These are phyloP conservation scores for Glutinoglossum americanum DNA, from an alignment of 495 filamentous ascomycete genomes.

Conservation along the genomic window DNA sequence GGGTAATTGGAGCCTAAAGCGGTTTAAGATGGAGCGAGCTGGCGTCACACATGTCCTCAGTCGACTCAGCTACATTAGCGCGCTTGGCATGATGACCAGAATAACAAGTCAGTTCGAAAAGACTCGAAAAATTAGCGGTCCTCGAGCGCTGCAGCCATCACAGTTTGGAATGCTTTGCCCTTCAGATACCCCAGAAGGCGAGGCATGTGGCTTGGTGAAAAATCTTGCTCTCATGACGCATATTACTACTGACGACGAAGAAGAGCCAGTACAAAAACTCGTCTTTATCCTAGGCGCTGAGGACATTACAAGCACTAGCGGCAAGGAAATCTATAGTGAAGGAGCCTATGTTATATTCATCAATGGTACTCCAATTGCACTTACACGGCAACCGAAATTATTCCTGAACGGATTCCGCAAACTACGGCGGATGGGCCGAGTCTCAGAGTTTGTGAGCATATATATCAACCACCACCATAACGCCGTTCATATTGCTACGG, in stretches of 20 bases:
- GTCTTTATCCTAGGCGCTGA: constrained; percentile 62
- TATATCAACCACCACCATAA: constrained; percentile 82
- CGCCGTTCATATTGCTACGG: constrained; percentile 85
- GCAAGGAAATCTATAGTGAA: constrained; percentile 58
- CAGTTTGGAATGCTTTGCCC: constrained; percentile 96
- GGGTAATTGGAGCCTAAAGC: constrained; percentile 91
- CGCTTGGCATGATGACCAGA: constrained; percentile 99
- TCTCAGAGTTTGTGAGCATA: constrained; percentile 88
- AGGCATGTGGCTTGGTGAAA: constrained; percentile 94
- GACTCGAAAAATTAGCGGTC: constrained; percentile 85
- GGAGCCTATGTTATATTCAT: constrained; percentile 83
- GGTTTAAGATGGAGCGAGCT: constrained; percentile 95
- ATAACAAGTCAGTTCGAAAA: constrained; percentile 98
- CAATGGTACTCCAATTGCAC: constrained; percentile 78
- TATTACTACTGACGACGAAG: constrained; percentile 87
- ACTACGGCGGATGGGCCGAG: constrained; percentile 64
- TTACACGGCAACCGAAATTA: constrained; percentile 60
- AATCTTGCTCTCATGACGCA: constrained; percentile 98
- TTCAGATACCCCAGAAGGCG: constrained; percentile 94
- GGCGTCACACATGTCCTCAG: constrained; percentile 94
- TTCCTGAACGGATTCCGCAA: constrained; percentile 69
- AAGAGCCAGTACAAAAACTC: constrained; percentile 62
- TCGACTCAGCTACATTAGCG: constrained; percentile 86
- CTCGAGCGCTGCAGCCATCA: constrained; percentile 84
- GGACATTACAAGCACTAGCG: constrained; percentile 48